Conservation (phyloP, 257 asterid species). For the Penstemon davidsonii region DNA sequence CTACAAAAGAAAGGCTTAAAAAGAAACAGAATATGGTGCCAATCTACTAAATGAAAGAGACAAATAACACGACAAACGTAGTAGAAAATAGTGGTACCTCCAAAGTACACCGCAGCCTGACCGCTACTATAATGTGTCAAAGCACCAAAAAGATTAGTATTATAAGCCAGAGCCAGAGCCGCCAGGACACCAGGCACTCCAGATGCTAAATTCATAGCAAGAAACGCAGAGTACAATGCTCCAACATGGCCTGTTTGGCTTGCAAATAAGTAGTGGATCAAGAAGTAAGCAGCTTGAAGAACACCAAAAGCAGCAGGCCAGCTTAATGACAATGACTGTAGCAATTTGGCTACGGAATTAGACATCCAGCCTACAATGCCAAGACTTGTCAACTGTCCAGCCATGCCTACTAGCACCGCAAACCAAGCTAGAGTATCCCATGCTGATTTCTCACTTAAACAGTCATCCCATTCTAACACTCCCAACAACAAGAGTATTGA, state of each 20-base stretch:
- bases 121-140: slow-evolving; percentile 98
- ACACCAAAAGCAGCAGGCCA: slow-evolving; percentile 90
- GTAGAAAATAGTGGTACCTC: slow-evolving; percentile 52
- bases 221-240: slow-evolving; percentile 89
- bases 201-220: slow-evolving; percentile 89
- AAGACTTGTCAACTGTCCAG: slow-evolving; percentile 81
- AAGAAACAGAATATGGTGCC: slow-evolving; percentile 3
- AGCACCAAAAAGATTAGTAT: slow-evolving; percentile 88
- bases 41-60: neutral
- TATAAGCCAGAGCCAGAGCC: slow-evolving; percentile 83
- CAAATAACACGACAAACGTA: slow-evolving; percentile 6
- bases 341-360: slow-evolving; percentile 61
- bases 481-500: slow-evolving; percentile 75
- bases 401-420: slow-evolving; percentile 98
- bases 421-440: slow-evolving; percentile 99
- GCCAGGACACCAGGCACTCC: slow-evolving; percentile 89
- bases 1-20: neutral
- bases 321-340: slow-evolving; percentile 73
- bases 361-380: slow-evolving; percentile 96
- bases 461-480: slow-evolving; percentile 92
- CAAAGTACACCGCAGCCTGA: slow-evolving; percentile 93
- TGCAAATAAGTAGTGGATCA: slow-evolving; percentile 91
- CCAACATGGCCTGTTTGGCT: slow-evolving; percentile 98
- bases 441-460: slow-evolving; percentile 90
- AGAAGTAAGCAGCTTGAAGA: slow-evolving; percentile 88